These are phyloP conservation scores for Telfairia occidentalis DNA, from an alignment of 331 rosid genomes.

Conservation along the genomic window DNA sequence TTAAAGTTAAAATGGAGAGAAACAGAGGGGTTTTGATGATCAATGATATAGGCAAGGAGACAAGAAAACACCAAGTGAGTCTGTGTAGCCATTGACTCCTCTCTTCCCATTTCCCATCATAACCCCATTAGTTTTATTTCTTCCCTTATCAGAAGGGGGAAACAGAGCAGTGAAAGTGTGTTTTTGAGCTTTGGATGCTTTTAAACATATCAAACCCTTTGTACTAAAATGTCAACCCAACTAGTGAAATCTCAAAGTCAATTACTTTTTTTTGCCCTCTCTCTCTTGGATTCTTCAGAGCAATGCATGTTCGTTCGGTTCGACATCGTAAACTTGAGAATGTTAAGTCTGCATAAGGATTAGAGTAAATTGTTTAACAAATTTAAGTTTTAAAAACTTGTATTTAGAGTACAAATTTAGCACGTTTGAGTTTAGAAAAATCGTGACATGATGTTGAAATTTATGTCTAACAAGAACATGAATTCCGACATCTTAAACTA, in stretches of 20 bases:
- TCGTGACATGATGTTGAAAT: too few relatives aligned
- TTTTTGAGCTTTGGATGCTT: constrained; percentile 74
- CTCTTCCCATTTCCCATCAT: constrained; percentile 31
- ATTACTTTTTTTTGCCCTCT: constrained; percentile 35
- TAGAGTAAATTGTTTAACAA: too few relatives aligned
- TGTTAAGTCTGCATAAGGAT: too few relatives aligned
- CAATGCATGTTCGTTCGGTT: too few relatives aligned
- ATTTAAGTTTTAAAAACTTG: too few relatives aligned
- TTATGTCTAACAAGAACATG: too few relatives aligned
- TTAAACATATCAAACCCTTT: constrained; percentile 23
- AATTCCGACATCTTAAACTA: too few relatives aligned
- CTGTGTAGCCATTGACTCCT: constrained; percentile 60
- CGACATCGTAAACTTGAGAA: neutral
- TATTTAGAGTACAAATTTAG: too few relatives aligned
- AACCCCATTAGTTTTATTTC: constrained; percentile 18
- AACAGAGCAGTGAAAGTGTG: constrained; percentile 15
- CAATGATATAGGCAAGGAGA: constrained; percentile 42
- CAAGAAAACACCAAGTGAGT: constrained; percentile 72
- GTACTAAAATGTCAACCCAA: constrained; percentile 70
- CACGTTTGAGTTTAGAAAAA: too few relatives aligned
- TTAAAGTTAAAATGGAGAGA: constrained; percentile 9
- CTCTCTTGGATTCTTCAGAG: constrained; percentile 65
- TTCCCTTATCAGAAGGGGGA: too few relatives aligned
- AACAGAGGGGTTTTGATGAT: constrained; percentile 31
- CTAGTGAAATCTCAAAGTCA: constrained; percentile 50